phyloP scores from a whole-genome alignment of 2,329 filamentous ascomycete genomes.

The Coleophoma cylindrospora region DNA sequence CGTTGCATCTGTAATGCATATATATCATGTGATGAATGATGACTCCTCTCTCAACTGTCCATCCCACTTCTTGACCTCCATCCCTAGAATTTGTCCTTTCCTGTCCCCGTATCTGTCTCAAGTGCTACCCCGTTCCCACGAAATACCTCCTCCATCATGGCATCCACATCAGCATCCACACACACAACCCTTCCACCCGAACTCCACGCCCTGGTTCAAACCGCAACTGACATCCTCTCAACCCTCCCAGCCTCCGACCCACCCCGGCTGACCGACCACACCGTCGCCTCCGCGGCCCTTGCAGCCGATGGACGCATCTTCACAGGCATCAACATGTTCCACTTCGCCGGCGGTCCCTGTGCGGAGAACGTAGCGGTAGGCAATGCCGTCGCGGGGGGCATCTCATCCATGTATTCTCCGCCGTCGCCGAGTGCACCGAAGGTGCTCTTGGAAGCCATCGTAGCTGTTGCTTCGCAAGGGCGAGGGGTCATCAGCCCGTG shows the following conservation, averaged over 20 bases:
- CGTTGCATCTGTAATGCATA: too few species aligned
- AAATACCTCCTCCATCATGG: too few species aligned
- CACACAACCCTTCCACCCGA: not conserved
- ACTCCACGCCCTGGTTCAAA: not conserved
- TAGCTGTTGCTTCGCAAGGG: constrained; percentile 10
- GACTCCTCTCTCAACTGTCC: too few species aligned
- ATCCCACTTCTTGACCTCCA: too few species aligned
- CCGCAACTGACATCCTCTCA: not conserved
- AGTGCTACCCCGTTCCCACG: too few species aligned
- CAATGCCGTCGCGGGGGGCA: constrained; percentile 11
- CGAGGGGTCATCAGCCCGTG: constrained; percentile 16
- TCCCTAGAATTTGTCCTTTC: too few species aligned
- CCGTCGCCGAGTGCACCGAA: not conserved
- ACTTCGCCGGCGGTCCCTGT: constrained; percentile 11
- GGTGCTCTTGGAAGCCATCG: constrained; percentile 6
- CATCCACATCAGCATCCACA: too few species aligned
- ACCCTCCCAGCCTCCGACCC: not conserved
- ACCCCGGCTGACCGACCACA: constrained; percentile 8
- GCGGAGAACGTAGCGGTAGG: constrained; percentile 15
- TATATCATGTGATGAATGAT: too few species aligned
- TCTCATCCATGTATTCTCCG: constrained; percentile 5
- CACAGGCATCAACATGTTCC: constrained; percentile 14
- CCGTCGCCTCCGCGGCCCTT: constrained; percentile 9
- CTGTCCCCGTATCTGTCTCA: too few species aligned
- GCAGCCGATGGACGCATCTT: constrained; percentile 9